phyloP scores from a whole-genome alignment of 2,329 filamentous ascomycete species.

The Trichophyton schoenleinii region DNA sequence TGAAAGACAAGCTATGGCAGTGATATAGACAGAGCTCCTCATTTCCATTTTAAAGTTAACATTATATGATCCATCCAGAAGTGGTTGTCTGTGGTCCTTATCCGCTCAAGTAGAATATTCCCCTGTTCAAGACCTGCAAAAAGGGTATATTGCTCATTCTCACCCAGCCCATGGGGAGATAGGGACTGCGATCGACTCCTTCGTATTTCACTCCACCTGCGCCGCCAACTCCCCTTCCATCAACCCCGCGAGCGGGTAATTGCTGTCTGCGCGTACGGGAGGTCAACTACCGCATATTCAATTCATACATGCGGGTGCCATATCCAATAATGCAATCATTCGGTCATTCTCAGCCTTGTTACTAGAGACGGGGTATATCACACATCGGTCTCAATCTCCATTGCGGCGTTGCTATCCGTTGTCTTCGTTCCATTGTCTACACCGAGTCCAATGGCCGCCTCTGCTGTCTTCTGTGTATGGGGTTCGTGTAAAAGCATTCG shows the following conservation, averaged over 20 bases:
- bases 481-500: conserved; percentile 73
- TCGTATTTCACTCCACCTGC: background rate
- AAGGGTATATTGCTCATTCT: background rate
- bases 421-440: conserved; percentile 50
- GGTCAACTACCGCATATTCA: background rate
- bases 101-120: no score
- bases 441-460: conserved; percentile 59
- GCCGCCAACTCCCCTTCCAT: background rate
- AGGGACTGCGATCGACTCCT: background rate
- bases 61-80: background rate
- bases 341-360: background rate
- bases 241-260: background rate
- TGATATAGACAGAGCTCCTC: background rate
- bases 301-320: background rate
- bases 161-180: background rate
- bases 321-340: background rate
- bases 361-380: background rate
- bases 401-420: conserved; percentile 12
- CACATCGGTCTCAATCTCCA: conserved; percentile 25
- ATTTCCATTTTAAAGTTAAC: no score
- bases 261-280: background rate
- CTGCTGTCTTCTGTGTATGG: conserved; percentile 74
- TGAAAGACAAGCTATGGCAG: background rate
- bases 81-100: background rate
- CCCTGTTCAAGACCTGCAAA: no score